These are phyloP conservation scores for Ascochyta rabiei DNA, from an alignment of 2,329 filamentous ascomycete genomes.

Conservation along the genomic window DNA sequence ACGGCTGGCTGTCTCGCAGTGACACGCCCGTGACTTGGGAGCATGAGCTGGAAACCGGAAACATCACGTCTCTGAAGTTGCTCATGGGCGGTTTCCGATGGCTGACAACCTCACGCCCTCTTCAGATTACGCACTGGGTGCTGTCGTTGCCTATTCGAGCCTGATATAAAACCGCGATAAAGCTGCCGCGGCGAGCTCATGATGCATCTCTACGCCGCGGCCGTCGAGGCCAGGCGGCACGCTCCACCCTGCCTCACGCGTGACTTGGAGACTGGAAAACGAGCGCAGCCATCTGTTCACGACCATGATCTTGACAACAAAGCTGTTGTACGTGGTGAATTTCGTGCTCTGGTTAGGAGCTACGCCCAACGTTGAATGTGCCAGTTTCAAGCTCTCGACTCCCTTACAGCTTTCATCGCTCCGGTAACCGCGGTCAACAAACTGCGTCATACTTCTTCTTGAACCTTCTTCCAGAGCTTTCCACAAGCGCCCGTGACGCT, in stretches of 20 bases:
- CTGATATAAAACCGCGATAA: not conserved
- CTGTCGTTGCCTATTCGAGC: not conserved
- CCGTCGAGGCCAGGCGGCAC: conserved; percentile 12
- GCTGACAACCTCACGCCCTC: not conserved
- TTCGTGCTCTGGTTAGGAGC: not conserved
- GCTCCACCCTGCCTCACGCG: conserved; percentile 5
- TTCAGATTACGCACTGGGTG: not conserved
- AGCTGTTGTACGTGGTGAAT: not conserved
- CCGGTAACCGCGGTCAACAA: conserved; percentile 21
- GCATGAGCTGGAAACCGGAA: not conserved
- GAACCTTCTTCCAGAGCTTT: not conserved
- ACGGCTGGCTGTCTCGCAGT: conserved; percentile 13
- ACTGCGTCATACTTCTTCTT: conserved; percentile 12
- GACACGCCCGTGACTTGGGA: conserved; percentile 2
- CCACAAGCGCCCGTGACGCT: not conserved
- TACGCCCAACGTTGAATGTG: not conserved
- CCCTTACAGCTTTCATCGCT: conserved; percentile 10
- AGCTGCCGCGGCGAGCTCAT: conserved; percentile 4
- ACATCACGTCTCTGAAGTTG: not conserved
- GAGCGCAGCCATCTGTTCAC: not conserved
- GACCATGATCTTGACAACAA: not conserved
- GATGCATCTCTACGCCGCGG: not conserved
- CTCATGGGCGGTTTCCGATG: not conserved
- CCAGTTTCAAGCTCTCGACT: not conserved
- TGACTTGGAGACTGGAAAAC: conserved; percentile 1